Evolutionary conservation across 129 eudicot genomes (phyloP).

Genomic region (Tagetes erecta): DNA sequence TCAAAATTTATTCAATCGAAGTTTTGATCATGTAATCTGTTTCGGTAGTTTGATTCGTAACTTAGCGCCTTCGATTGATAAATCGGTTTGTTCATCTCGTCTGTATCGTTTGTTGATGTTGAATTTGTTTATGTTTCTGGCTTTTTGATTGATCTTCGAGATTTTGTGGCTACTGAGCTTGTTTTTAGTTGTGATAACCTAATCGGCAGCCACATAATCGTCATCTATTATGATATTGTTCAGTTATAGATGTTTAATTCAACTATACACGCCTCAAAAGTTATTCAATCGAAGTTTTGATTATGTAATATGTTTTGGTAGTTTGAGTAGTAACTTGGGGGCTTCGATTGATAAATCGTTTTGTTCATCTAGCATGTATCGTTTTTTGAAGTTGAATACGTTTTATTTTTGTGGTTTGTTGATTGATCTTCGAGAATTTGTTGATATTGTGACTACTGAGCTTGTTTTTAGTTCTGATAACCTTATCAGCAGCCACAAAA

Average conservation of each 20-base stretch:
- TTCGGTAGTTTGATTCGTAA: conserved; percentile 4
- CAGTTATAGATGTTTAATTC: not conserved
- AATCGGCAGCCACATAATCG: conserved; percentile 2
- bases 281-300: too few species aligned
- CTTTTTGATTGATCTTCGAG: not conserved
- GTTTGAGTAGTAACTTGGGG: too few species aligned
- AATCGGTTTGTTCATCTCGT: not conserved
- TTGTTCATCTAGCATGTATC: too few species aligned
- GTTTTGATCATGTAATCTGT: not conserved
- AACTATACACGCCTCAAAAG: too few species aligned
- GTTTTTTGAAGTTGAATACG: too few species aligned
- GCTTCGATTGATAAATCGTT: too few species aligned
- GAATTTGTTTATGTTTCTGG: not conserved
- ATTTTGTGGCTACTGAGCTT: not conserved
- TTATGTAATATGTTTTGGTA: too few species aligned
- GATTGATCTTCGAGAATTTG: too few species aligned
- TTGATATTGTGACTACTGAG: too few species aligned
- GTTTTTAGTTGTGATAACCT: conserved; percentile 9
- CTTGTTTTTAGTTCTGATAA: conserved; percentile 1
- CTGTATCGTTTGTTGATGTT: not conserved
- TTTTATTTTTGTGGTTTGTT: too few species aligned
- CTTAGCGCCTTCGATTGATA: conserved; percentile 2
- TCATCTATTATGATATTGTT: conserved; percentile 6
- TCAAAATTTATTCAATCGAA: too few species aligned
- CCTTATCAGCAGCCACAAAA: conserved; percentile 5